Percentiles rank a stretch among this genome's conserved stretches.
phyloP scores from a whole-genome alignment of 2,329 filamentous ascomycete species.

The Ophiocordyceps camponoti-floridani region DNA sequence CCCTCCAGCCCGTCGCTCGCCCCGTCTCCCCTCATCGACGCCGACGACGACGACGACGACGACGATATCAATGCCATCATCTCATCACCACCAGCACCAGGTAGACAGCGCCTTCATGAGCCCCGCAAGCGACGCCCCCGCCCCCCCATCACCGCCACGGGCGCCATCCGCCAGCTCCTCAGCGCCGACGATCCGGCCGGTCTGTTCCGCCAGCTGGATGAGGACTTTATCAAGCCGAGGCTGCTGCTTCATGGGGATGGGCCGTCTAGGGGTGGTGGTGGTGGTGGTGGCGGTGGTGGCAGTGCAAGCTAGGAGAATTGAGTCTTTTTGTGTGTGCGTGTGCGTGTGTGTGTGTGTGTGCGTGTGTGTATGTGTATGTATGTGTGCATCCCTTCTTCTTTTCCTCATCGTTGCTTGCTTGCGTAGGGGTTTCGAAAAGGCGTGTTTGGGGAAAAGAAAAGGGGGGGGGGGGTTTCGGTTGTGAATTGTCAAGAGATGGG shows the following conservation, averaged over 20 bases:
- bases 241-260: slow-evolving; percentile 58
- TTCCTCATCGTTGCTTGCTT: too few species aligned
- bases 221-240: slow-evolving; percentile 89
- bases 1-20: slow-evolving; percentile 33
- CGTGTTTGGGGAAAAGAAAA: too few species aligned
- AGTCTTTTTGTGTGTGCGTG: too few species aligned
- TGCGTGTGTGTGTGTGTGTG: too few species aligned
- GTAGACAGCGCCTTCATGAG: slow-evolving; percentile 12
- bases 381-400: too few species aligned
- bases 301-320: too few species aligned
- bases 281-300: slow-evolving; percentile 9
- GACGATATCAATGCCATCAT: slow-evolving; percentile 21
- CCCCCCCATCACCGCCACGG: slow-evolving; percentile 48
- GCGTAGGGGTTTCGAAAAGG: too few species aligned
- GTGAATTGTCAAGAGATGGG: too few species aligned
- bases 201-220: slow-evolving; percentile 82
- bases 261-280: slow-evolving; percentile 9
- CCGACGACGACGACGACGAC: too few species aligned
- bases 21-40: slow-evolving; percentile 22
- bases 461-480: too few species aligned
- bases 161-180: slow-evolving; percentile 64
- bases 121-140: slow-evolving; percentile 10
- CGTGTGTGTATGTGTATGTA: too few species aligned
- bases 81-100: slow-evolving; percentile 9
- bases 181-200: slow-evolving; percentile 77